Percentiles rank a stretch among this genome's conserved stretches.
These are phyloP conservation scores for Colletotrichum filicis DNA, from an alignment of 2,329 filamentous ascomycete genomes.

Conservation along the genomic window DNA sequence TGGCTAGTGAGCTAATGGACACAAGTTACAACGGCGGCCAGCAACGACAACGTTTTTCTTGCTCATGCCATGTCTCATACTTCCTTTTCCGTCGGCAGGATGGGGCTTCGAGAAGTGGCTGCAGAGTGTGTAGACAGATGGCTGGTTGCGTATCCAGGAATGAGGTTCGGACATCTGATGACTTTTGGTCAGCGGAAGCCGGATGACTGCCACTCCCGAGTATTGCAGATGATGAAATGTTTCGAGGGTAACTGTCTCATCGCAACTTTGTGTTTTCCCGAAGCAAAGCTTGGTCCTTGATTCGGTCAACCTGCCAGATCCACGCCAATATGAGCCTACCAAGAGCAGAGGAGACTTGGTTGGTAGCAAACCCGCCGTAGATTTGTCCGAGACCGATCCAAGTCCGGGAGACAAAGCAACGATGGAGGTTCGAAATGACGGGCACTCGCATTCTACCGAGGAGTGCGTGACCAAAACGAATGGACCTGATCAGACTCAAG, in stretches of 20 bases:
- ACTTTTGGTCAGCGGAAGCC: neutral
- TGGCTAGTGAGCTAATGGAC: neutral
- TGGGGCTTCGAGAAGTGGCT: slow-evolving; percentile 12
- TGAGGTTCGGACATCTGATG: neutral
- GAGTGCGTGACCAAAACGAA: neutral
- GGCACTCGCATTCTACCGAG: neutral
- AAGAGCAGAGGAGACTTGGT: neutral
- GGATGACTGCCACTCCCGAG: neutral
- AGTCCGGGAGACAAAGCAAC: neutral
- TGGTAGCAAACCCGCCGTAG: neutral
- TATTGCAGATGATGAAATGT: neutral
- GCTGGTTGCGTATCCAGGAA: slow-evolving; percentile 6
- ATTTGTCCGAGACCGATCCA: neutral
- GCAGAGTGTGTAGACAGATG: neutral
- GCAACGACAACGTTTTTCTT: slow-evolving; percentile 2
- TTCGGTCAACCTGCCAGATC: neutral
- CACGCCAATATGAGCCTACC: neutral
- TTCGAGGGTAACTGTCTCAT: neutral
- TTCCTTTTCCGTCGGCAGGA: slow-evolving; percentile 11
- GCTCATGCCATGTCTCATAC: slow-evolving; percentile 12
- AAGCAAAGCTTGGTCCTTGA: neutral
- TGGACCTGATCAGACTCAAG: slow-evolving; percentile 9
- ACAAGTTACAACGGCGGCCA: slow-evolving; percentile 6
- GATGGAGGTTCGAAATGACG: neutral
- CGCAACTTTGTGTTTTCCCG: neutral